These are phyloP conservation scores for Cordyceps tenuipes DNA, from an alignment of 2,329 filamentous ascomycete genomes.

Conservation along the genomic window DNA sequence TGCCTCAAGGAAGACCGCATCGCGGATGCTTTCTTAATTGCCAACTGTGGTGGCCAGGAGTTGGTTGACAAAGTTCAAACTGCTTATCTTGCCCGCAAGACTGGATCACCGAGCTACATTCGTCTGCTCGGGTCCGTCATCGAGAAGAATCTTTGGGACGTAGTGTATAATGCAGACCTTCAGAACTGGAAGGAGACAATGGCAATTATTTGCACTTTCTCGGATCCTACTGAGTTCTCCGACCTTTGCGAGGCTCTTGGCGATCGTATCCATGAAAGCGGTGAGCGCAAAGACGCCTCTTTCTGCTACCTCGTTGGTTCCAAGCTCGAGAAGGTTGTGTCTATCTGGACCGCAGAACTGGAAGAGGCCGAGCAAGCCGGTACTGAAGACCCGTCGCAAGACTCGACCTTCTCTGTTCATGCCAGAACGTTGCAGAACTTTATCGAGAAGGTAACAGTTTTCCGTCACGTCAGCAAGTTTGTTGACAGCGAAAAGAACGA, in stretches of 20 bases:
- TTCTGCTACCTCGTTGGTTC: conserved; percentile 96
- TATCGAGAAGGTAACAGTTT: conserved; percentile 96
- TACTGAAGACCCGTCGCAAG: conserved; percentile 55
- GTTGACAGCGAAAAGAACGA: conserved; percentile 66
- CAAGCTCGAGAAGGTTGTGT: conserved; percentile 93
- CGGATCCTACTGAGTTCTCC: conserved; percentile 81
- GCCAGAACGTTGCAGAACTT: conserved; percentile 82
- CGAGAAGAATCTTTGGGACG: conserved; percentile 94
- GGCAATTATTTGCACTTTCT: conserved; percentile 92
- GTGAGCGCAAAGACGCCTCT: conserved; percentile 77
- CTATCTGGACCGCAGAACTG: conserved; percentile 87
- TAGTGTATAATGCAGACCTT: conserved; percentile 92
- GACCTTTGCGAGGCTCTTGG: conserved; percentile 93
- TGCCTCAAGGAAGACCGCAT: conserved; percentile 83
- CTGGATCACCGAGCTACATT: conserved; percentile 80
- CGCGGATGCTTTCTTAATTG: conserved; percentile 95
- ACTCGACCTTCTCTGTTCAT: conserved; percentile 86
- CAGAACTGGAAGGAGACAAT: conserved; percentile 95
- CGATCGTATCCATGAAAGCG: conserved; percentile 76
- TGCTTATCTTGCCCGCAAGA: conserved; percentile 78
- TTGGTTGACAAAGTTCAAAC: conserved; percentile 91
- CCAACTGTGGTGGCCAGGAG: conserved; percentile 89
- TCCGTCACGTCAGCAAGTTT: conserved; percentile 90
- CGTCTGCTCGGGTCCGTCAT: conserved; percentile 86
- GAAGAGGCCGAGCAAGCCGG: conserved; percentile 72